Conservation (phyloP, 352 stramenopile species). For the Globisporangium mamillatum region DNA sequence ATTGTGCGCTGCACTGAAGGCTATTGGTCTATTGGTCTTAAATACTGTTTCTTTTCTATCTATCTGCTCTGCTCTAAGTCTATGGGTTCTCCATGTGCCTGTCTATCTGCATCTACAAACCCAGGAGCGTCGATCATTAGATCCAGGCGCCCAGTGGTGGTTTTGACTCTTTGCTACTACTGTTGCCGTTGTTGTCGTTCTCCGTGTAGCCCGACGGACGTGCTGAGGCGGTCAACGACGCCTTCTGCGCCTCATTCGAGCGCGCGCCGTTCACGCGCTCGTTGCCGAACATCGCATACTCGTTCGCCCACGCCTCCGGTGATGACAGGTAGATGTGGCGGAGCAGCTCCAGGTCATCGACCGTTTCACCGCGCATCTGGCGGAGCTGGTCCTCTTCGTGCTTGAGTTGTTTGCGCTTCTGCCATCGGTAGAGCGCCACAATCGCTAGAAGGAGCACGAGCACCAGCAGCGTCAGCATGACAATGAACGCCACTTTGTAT, state of each 20-base stretch:
- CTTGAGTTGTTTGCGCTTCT: slow-evolving; percentile 19
- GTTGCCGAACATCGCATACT: neutral
- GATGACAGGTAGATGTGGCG: slow-evolving; percentile 42
- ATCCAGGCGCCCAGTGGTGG: neutral
- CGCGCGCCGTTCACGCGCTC: neutral
- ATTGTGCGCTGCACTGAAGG: neutral
- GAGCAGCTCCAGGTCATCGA: slow-evolving; percentile 41
- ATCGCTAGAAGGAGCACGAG: slow-evolving; percentile 15
- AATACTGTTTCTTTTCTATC: neutral
- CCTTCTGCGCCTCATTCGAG: neutral
- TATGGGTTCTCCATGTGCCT: neutral
- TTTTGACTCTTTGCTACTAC: slow-evolving; percentile 2
- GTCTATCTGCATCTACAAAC: neutral
- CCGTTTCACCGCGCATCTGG: slow-evolving; percentile 37
- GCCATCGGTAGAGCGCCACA: slow-evolving; percentile 4
- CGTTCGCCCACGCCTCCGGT: slow-evolving; percentile 7
- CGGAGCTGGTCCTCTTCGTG: slow-evolving; percentile 35
- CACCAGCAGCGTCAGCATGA: slow-evolving; percentile 20
- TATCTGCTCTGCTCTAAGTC: neutral
- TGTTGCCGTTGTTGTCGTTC: neutral
- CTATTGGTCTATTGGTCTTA: neutral
- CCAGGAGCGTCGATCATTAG: slow-evolving; percentile 9
- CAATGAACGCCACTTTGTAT: slow-evolving; percentile 36
- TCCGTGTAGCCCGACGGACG: neutral
- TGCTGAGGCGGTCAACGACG: neutral